These are phyloP conservation scores for Pontederia paniculata DNA, from an alignment of 176 grass and related monocot genomes.

Conservation along the genomic window DNA sequence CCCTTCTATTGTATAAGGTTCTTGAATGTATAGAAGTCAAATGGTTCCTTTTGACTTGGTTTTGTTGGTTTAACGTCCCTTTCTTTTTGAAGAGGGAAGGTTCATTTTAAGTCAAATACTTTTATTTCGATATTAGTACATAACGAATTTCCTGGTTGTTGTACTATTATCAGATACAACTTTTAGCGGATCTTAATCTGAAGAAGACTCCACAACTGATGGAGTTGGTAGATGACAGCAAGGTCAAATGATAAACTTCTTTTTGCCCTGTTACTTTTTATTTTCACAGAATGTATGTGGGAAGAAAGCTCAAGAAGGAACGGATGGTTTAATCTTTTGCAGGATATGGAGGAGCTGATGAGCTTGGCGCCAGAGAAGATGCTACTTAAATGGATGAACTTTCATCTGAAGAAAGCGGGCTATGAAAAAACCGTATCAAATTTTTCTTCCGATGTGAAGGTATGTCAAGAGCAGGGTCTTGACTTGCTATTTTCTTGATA, in stretches of 20 bases:
- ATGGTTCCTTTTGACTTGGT: too few relatives aligned
- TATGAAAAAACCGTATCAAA: constrained; percentile 93
- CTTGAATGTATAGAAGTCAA: too few relatives aligned
- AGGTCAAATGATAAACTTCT: constrained; percentile 25
- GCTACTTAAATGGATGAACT: constrained; percentile 95
- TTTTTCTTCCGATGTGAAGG: constrained; percentile 98
- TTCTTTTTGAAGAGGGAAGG: neutral
- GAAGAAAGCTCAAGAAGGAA: constrained; percentile 3
- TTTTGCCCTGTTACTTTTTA: constrained; percentile 8
- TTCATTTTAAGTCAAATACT: neutral
- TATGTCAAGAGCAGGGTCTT: constrained; percentile 2
- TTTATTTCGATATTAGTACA: neutral
- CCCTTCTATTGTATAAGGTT: neutral
- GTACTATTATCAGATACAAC: constrained; percentile 67
- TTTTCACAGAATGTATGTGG: constrained; percentile 8
- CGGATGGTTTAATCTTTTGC: constrained; percentile 23
- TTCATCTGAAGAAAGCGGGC: constrained; percentile 93
- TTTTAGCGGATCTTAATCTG: constrained; percentile 90
- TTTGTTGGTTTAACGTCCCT: too few relatives aligned
- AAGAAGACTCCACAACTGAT: constrained; percentile 96
- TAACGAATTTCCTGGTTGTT: neutral
- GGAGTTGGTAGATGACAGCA: constrained; percentile 83
- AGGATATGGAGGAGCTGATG: constrained; percentile 96
- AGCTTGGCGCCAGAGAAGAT: constrained; percentile 86
- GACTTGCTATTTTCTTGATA: neutral